Base-by-base conservation (phyloP, 108 stramenopile genomes). In the Cyclotella cryptica region DNA sequence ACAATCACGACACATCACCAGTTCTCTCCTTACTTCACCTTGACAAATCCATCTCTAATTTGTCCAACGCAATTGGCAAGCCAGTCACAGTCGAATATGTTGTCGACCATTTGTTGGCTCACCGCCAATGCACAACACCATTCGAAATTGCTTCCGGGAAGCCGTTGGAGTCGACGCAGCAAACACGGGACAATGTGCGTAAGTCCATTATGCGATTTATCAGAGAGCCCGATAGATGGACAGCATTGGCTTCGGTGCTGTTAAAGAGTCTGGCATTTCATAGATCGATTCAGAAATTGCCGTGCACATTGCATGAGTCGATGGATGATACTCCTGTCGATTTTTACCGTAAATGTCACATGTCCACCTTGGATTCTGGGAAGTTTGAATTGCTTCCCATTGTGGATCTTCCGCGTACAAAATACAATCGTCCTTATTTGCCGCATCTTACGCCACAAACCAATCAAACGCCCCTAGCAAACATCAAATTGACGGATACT, bases 191-290 rank as follows among this genome's bases (percentile, higher is more conserved):
- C 14, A 52, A 29, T 17, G 41, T 75, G 39, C 11, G 28, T 1
- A 61, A 53, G 43, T 77, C 69, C 3, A 74, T 92, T 12, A 45
- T 80, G 53, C 55, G 86, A 42, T 92, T 77, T 57, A 14, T 84
- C 9, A 65, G 75, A 66, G 73, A 75, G 9, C 53, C 77, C 42
- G 92, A 91, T 65, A 79, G 83, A 63, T 90, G 87, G 81, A 74
- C 76, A 21, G 78, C 93, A 46, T 70, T 85, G 7, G 65, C 77
- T 28, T 94, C 93, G 7, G 60, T 89, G 21, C 76, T 93, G 46
- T 67, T 93, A 40, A 93, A 93, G 58, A 91, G 90, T 73, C 66
- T 75, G 69, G 80, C 88, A 13, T 92, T 88, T 72, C 71, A 85
- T 70, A 69, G 84, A 42, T 35, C 55, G 28, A n/a, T 65, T 22